These are phyloP conservation scores for Hypoxylon sp. DNA, from an alignment of 2,329 filamentous ascomycete genomes.

Conservation along the genomic window DNA sequence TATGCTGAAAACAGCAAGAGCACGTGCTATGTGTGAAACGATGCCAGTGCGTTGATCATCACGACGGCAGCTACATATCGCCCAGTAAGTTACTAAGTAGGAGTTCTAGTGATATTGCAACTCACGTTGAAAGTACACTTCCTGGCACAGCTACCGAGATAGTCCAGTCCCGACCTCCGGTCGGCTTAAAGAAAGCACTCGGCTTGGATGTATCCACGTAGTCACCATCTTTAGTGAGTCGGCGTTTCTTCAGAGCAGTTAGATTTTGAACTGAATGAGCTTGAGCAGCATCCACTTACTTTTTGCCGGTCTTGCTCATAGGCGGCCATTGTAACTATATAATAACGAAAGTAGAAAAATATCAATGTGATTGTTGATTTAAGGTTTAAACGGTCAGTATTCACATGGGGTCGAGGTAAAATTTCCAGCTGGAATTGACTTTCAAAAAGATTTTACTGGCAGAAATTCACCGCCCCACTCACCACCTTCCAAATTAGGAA, in stretches of 20 bases:
- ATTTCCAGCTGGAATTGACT: constrained; percentile 30
- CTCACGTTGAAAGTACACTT: constrained; percentile 81
- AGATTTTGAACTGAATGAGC: constrained; percentile 7
- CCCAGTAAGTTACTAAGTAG: constrained; percentile 28
- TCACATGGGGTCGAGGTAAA: constrained; percentile 24
- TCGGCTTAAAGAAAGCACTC: constrained; percentile 77
- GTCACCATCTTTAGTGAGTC: constrained; percentile 61
- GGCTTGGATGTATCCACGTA: constrained; percentile 74
- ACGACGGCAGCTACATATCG: constrained; percentile 71
- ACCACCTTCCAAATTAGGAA: constrained; percentile 41
- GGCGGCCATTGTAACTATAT: constrained; percentile 43
- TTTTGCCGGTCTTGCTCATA: constrained; percentile 53
- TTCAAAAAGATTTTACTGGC: constrained; percentile 44
- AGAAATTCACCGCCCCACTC: constrained; percentile 49
- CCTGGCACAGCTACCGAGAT: constrained; percentile 84
- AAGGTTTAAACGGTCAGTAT: constrained; percentile 7
- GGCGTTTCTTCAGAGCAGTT: constrained; percentile 63
- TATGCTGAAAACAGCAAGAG: constrained; percentile 84
- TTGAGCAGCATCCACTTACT: constrained; percentile 34
- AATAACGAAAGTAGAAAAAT: background rate
- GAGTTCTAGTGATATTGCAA: constrained; percentile 27
- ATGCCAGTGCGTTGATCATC: constrained; percentile 82
- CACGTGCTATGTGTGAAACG: constrained; percentile 83
- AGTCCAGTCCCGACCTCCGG: constrained; percentile 77
- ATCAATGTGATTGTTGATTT: background rate